Percentiles rank a stretch among this genome's conserved stretches.
Evolutionary conservation across 179 eudicot species (phyloP).

Genomic region (Camellia oleifera): DNA sequence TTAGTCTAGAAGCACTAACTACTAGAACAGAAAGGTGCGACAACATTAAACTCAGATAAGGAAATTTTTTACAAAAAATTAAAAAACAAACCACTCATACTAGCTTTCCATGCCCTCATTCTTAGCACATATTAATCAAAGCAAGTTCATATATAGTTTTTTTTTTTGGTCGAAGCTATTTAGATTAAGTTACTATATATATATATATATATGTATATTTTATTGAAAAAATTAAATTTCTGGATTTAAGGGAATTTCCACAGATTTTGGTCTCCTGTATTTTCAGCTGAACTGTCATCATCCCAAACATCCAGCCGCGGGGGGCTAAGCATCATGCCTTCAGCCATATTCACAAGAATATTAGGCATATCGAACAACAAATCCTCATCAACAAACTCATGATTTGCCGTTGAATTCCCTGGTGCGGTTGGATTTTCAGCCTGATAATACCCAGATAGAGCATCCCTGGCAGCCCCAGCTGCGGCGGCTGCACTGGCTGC

Average conservation of each 20-base stretch:
- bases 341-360: conserved; percentile 46
- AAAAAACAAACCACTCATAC: conserved; percentile 11
- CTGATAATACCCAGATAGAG: background rate
- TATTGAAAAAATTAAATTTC: too few relatives aligned
- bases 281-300: conserved; percentile 14
- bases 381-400: conserved; percentile 47
- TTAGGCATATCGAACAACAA: conserved; percentile 56
- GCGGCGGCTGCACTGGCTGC: conserved; percentile 50
- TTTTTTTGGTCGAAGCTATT: background rate
- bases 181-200: background rate
- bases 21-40: background rate
- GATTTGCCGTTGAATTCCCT: background rate
- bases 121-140: background rate
- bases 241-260: conserved; percentile 36
- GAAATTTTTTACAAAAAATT: background rate
- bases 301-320: conserved; percentile 27
- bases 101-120: background rate
- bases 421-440: background rate
- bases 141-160: background rate
- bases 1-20: background rate
- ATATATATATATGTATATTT: background rate
- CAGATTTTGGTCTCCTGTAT: conserved; percentile 22
- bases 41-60: background rate
- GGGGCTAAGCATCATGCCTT: conserved; percentile 61
- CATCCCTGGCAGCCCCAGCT: conserved; percentile 38